Evolutionary conservation across 768 basidiomycete genomes (phyloP).

Genomic region (Pleurotus citrinopileatus): DNA sequence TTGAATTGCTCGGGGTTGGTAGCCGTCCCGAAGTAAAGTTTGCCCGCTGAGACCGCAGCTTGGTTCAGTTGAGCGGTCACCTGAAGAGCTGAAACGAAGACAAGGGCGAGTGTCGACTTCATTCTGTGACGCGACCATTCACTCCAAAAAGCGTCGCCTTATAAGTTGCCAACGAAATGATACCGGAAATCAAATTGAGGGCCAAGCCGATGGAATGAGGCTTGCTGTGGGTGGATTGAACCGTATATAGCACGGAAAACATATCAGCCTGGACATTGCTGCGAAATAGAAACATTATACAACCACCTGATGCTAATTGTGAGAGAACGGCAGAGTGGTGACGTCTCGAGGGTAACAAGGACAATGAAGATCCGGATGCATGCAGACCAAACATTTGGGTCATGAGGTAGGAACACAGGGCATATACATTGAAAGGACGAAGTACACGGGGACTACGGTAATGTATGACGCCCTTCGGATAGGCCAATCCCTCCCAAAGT

Average conservation of each 20-base stretch:
- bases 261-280: no score
- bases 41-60: conserved; percentile 39
- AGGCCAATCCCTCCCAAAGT: conserved; percentile 24
- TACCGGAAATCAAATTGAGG: no score
- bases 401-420: no score
- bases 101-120: neutral
- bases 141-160: no score
- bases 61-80: conserved; percentile 18
- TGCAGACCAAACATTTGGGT: no score
- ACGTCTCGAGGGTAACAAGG: no score
- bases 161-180: no score
- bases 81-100: neutral
- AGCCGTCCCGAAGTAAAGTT: conserved; percentile 48
- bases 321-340: neutral
- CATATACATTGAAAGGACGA: no score
- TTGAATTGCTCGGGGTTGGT: conserved; percentile 44
- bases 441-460: neutral
- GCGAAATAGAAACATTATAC: neutral
- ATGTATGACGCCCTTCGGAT: conserved; percentile 34
- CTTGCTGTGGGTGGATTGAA: no score
- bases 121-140: neutral
- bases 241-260: no score
- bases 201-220: no score
- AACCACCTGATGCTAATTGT: neutral
- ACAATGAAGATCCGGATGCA: neutral